Evolutionary conservation across 2,329 filamentous ascomycete genomes (phyloP).

Genomic region (Ophiostoma novo-ulmi): DNA sequence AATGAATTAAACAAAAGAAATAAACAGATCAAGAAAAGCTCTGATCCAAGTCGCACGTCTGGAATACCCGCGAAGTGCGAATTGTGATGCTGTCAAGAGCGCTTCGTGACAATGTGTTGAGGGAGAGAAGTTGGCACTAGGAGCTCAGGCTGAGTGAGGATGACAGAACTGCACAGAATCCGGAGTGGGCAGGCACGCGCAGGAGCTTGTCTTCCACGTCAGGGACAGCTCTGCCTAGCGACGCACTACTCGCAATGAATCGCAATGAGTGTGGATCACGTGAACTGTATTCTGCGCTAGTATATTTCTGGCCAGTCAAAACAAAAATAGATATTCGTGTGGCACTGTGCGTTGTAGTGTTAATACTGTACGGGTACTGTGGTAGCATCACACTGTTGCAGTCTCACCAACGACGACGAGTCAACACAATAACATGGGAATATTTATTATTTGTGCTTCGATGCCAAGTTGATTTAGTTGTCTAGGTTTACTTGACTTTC

Average conservation of each 20-base stretch:
- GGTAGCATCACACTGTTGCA: not conserved
- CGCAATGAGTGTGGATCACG: not conserved
- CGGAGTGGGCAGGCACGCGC: slow-evolving; percentile 6
- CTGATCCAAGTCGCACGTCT: not conserved
- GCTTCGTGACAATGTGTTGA: not conserved
- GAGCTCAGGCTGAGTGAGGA: not conserved
- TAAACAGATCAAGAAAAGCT: not conserved
- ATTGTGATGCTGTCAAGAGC: not conserved
- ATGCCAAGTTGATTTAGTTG: too few species aligned
- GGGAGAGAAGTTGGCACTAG: not conserved
- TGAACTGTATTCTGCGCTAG: not conserved
- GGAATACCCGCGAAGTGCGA: not conserved
- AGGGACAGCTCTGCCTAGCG: slow-evolving; percentile 18
- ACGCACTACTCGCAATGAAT: not conserved
- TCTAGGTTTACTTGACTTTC: too few species aligned
- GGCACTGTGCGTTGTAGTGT: not conserved
- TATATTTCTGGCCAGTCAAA: not conserved
- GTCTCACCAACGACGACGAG: not conserved
- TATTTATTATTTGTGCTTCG: too few species aligned
- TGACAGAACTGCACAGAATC: not conserved
- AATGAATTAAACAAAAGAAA: not conserved
- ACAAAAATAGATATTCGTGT: not conserved
- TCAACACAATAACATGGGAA: too few species aligned
- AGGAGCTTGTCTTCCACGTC: slow-evolving; percentile 15
- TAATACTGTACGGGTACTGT: not conserved